phyloP scores from a whole-genome alignment of 1,284 basidiomycete genomes.

The Ustilago xerochloae region DNA sequence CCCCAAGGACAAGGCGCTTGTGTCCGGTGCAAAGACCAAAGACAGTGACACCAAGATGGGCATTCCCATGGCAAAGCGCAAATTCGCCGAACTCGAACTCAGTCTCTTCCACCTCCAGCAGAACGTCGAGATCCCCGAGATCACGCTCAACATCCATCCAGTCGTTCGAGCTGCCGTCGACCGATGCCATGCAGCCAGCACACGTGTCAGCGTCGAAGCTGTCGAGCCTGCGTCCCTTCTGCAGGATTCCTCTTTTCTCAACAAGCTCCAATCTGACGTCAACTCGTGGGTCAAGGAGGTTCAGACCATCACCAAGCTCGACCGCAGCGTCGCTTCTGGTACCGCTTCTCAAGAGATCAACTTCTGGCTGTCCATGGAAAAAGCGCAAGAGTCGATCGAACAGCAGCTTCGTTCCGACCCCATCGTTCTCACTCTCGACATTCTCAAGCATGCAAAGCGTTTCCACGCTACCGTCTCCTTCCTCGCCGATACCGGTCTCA shows the following conservation, averaged over 20 bases:
- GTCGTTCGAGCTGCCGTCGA: conserved; percentile 84
- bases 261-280: conserved; percentile 90
- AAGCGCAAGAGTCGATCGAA: conserved; percentile 92
- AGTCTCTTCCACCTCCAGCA: conserved; percentile 95
- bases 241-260: conserved; percentile 90
- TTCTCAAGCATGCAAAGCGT: conserved; percentile 92
- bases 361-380: conserved; percentile 95
- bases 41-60: conserved; percentile 80
- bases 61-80: conserved; percentile 98
- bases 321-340: conserved; percentile 89
- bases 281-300: conserved; percentile 99
- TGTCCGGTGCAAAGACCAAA: conserved; percentile 48
- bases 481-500: conserved; percentile 94
- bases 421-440: conserved; percentile 90
- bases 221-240: conserved; percentile 78
- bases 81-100: conserved; percentile 97
- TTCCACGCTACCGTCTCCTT: conserved; percentile 98
- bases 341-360: conserved; percentile 99
- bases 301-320: conserved; percentile 92
- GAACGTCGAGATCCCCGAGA: conserved; percentile 98
- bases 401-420: conserved; percentile 89
- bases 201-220: conserved; percentile 79
- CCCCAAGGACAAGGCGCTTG: conserved; percentile 45
- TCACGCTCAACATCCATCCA: conserved; percentile 90
- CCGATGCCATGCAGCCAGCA: conserved; percentile 71